A percentile compares a stretch with the other conserved stretches of the same genome.
Evolutionary conservation across 768 basidiomycete species (phyloP).

Genomic region (Pleurotus eryngii): DNA sequence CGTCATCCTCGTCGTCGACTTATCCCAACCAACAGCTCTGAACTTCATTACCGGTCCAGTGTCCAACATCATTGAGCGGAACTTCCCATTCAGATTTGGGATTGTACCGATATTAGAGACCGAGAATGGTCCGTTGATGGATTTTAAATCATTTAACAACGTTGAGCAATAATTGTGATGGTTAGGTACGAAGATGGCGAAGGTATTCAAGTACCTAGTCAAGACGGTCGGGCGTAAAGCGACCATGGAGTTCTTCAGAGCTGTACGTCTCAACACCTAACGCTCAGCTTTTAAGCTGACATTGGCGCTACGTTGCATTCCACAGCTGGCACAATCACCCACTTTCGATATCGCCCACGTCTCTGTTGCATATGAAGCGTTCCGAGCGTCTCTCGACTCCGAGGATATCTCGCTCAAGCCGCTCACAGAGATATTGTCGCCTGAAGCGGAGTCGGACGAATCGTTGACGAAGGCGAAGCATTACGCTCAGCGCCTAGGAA

Average conservation of each 20-base stretch:
- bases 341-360: conserved; percentile 23
- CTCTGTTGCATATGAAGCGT: conserved; percentile 28
- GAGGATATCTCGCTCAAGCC: neutral
- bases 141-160: neutral
- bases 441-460: conserved; percentile 17
- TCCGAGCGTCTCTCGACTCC: neutral
- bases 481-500: conserved; percentile 60
- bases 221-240: conserved; percentile 58
- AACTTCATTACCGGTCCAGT: conserved; percentile 64
- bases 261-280: conserved; percentile 29
- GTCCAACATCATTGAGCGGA: conserved; percentile 65
- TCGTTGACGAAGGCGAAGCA: conserved; percentile 32
- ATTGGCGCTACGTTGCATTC: neutral
- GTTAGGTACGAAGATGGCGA: conserved; percentile 66
- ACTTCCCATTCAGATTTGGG: conserved; percentile 81
- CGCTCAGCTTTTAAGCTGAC: neutral
- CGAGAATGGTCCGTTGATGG: conserved; percentile 29
- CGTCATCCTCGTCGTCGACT: conserved; percentile 75
- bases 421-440: conserved; percentile 19
- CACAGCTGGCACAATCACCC: conserved; percentile 36
- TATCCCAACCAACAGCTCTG: conserved; percentile 59
- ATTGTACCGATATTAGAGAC: conserved; percentile 71
- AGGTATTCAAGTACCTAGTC: conserved; percentile 65
- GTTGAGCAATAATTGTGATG: neutral
- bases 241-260: conserved; percentile 59